Evolutionary conservation across 2,329 filamentous ascomycete genomes (phyloP).

Genomic region (Botrytis galanthina): DNA sequence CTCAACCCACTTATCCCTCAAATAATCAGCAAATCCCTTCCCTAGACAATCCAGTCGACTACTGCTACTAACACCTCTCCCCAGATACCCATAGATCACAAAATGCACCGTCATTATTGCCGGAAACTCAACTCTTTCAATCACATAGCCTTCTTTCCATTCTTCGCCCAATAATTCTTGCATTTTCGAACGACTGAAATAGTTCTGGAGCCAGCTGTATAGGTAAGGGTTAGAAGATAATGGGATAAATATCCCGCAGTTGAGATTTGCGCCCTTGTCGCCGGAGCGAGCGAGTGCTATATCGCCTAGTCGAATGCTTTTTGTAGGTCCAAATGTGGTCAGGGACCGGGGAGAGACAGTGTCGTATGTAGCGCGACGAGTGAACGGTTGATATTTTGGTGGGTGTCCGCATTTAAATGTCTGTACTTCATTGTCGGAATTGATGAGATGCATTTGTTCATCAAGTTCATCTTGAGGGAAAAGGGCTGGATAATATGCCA

Average conservation of each 20-base stretch:
- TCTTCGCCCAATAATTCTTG: not conserved
- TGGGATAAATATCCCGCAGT: not conserved
- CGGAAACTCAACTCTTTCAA: not conserved
- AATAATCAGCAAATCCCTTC: not conserved
- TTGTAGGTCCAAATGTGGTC: not conserved
- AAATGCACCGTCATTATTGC: not conserved
- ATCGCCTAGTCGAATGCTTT: not conserved
- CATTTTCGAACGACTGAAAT: not conserved
- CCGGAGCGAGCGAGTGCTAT: not conserved
- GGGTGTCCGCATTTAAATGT: not conserved
- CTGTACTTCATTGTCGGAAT: not conserved
- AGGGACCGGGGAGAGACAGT: not conserved
- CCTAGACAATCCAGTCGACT: not conserved
- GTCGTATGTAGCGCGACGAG: not conserved
- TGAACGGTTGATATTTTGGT: not conserved
- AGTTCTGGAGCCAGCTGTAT: not conserved
- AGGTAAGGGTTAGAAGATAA: not conserved
- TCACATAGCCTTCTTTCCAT: not conserved
- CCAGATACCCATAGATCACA: not conserved
- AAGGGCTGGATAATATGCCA: not conserved
- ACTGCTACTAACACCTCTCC: not conserved
- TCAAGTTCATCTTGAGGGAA: not conserved
- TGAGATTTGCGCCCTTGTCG: not conserved
- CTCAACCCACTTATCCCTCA: conserved; percentile 2
- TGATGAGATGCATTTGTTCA: not conserved